Percentiles rank a stretch among this genome's conserved stretches.
Conservation (phyloP, 768 basidiomycete genomes). For the Xanthoconium stramineum region DNA sequence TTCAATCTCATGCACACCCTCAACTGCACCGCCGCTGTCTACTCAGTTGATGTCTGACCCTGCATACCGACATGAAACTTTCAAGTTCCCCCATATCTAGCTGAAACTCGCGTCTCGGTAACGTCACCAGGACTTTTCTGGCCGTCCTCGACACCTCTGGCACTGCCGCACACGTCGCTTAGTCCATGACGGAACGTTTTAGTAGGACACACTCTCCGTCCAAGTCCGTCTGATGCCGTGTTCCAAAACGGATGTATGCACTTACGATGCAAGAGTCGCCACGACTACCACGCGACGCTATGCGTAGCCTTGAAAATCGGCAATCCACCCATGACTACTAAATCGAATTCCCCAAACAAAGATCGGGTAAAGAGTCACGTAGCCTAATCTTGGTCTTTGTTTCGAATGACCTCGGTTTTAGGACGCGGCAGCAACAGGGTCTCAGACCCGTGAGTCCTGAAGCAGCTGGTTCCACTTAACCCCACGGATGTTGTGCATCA, state of each 20-base stretch:
- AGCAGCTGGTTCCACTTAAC: too few relatives aligned
- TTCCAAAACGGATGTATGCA: background rate
- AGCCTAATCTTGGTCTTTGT: too few relatives aligned
- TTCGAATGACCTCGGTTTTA: too few relatives aligned
- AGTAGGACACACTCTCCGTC: background rate
- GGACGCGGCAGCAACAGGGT: too few relatives aligned
- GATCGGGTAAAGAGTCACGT: background rate
- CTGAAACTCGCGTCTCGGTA: constrained; percentile 14
- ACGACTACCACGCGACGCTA: background rate
- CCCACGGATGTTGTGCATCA: background rate
- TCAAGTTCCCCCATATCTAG: background rate
- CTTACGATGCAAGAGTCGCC: too few relatives aligned
- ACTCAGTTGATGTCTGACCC: background rate
- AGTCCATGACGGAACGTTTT: background rate
- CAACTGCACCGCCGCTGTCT: background rate
- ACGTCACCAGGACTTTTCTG: constrained; percentile 10
- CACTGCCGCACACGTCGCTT: background rate
- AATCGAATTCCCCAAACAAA: background rate
- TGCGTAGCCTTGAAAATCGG: background rate
- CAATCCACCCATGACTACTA: background rate
- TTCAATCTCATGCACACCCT: too few relatives aligned
- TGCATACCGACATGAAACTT: constrained; percentile 11
- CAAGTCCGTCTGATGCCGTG: background rate
- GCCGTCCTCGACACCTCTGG: background rate
- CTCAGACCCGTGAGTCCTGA: too few relatives aligned